Base-by-base conservation (phyloP, 2,329 filamentous ascomycete genomes). In the Davidsoniella neocaledoniae region DNA sequence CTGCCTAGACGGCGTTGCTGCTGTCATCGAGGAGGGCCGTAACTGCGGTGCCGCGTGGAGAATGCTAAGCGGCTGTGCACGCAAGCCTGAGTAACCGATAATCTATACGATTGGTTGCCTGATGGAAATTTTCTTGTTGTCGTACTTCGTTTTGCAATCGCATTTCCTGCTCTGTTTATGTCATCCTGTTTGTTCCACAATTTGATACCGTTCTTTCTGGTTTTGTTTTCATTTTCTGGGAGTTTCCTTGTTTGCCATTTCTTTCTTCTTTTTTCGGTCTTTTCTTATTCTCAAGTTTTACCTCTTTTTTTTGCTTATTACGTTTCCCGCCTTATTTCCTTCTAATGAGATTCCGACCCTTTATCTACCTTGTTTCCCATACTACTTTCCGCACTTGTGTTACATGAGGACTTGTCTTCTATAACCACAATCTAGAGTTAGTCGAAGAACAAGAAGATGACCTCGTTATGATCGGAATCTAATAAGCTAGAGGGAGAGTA, bases 11-110 rank as follows among this genome's bases (percentile, higher is more conserved):
- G 73, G 73, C 21, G 72, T 81, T 5, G 69, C 77, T 26, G 70
- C 70, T 38, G 68, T 81, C 33, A 66, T 83, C 46, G 76, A 82
- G 60, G 79, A 83, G 61, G 79, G 78, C 1, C 67, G 78, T 44
- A 63, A 65, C 46, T 71, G 69, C 58, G 76, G 73, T 43, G 71
- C 76, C 2, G 77, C 71, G 8, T 81, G 75, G 65, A 68, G 79
- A 52, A 69, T 75, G 66, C 63, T 83, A 54, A 76, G 68, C 54
- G 79, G 79, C 6, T 81, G 77, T 60, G 74, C 77, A 19, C 70
- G 71, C 61, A 83, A 83, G 69, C 77, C 78, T 52, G 61, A 61
- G 53, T 64, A 19, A 43, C 17, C 38, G 12, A 26, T 29, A 23
- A 29, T 17, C 17, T 4, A 40, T 36, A n/a, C 33, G 7, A n/a